Conservation (phyloP, 1,284 basidiomycete species). For the Cystobasidium slooffiae region DNA sequence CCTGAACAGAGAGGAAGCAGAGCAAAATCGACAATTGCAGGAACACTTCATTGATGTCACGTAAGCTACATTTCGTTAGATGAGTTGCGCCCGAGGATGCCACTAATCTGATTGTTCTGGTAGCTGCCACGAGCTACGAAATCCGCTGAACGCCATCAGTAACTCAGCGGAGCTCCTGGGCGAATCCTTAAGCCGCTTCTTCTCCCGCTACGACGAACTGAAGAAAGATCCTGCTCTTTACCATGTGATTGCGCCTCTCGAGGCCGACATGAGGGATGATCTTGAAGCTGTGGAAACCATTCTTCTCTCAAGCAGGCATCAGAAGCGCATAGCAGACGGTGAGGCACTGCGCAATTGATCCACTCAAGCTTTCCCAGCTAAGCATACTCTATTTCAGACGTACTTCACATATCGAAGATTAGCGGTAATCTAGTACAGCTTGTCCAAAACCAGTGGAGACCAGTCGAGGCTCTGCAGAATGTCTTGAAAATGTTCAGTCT, state of each 20-base stretch:
- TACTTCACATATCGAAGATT: conserved; percentile 51
- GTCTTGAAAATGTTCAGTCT: conserved; percentile 49
- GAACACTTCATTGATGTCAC: conserved; percentile 49
- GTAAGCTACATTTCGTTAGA: too few relatives aligned
- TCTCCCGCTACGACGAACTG: conserved; percentile 41
- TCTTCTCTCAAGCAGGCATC: conserved; percentile 51
- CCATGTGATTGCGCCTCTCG: conserved; percentile 36
- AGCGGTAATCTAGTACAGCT: conserved; percentile 48
- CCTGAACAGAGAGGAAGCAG: conserved; percentile 44
- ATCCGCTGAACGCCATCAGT: conserved; percentile 40
- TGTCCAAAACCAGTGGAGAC: conserved; percentile 47
- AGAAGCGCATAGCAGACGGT: conserved; percentile 49
- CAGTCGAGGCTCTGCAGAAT: conserved; percentile 45
- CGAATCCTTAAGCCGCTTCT: conserved; percentile 46
- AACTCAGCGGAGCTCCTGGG: conserved; percentile 51
- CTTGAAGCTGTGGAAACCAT: conserved; percentile 53
- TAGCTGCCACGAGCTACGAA: conserved; percentile 5
- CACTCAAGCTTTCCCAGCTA: neutral
- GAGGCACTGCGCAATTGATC: neutral
- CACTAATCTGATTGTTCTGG: conserved; percentile 10
- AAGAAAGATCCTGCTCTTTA: conserved; percentile 27
- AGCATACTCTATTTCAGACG: conserved; percentile 38
- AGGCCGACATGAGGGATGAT: conserved; percentile 51
- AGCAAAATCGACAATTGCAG: conserved; percentile 48
- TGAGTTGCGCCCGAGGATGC: too few relatives aligned